phyloP scores from a whole-genome alignment of 768 basidiomycete genomes.

The Lactarius pseudohatsudake region DNA sequence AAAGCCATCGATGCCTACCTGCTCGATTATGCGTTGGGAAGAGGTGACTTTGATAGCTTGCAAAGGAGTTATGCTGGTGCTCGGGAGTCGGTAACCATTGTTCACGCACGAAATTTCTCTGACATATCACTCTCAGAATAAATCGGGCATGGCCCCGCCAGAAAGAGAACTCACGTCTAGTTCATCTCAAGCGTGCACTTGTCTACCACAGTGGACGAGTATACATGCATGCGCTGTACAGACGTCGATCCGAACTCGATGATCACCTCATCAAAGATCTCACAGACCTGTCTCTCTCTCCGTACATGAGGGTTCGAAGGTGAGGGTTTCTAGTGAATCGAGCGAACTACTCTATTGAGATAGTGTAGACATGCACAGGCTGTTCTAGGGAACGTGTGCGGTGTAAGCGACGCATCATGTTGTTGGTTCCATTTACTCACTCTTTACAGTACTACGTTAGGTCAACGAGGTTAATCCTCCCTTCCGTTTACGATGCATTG shows the following conservation, averaged over 20 bases:
- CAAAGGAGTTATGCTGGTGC: constrained; percentile 67
- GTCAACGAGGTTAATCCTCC: constrained; percentile 65
- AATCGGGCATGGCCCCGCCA: constrained; percentile 71
- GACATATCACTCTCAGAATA: constrained; percentile 42
- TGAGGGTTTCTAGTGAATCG: constrained; percentile 32
- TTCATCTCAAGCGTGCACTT: constrained; percentile 76
- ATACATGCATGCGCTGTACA: constrained; percentile 75
- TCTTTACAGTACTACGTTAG: constrained; percentile 47
- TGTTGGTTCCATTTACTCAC: constrained; percentile 1
- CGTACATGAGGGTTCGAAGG: constrained; percentile 77
- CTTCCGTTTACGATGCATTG: constrained; percentile 59
- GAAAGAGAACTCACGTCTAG: constrained; percentile 70
- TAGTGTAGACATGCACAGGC: constrained; percentile 63
- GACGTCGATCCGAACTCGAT: constrained; percentile 71
- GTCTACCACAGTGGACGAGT: constrained; percentile 74
- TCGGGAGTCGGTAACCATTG: constrained; percentile 49
- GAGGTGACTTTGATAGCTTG: constrained; percentile 57
- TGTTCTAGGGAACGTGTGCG: constrained; percentile 60
- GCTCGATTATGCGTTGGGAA: constrained; percentile 65
- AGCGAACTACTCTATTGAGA: constrained; percentile 9
- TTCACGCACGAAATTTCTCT: background rate
- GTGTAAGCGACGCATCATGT: constrained; percentile 44
- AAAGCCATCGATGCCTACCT: constrained; percentile 76
- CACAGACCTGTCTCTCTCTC: constrained; percentile 73
- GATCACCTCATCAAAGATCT: constrained; percentile 67